Base-by-base conservation (phyloP, 331 rosid genomes). In the Cydonia oblonga region DNA sequence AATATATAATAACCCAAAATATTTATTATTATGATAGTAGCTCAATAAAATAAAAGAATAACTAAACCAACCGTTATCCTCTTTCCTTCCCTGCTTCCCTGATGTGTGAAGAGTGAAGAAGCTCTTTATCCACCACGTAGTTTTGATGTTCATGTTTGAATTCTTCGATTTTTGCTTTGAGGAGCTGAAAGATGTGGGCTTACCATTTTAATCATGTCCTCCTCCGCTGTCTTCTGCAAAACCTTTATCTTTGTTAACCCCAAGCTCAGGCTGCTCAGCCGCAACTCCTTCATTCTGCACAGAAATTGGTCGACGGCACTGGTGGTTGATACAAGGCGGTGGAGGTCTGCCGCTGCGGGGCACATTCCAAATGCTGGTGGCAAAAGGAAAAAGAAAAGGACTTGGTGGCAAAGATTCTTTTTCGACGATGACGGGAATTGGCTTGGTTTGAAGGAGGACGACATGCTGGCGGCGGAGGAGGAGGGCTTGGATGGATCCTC, bases 341-440 rank as follows among this genome's bases (percentile, higher is more conserved):
- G 83, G 69, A 73, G 85, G 54, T 30, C 77, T 18, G 64, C 71
- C 35, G 56, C 71, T 33, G 66, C 71, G 29, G 79, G 79, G 24
- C 73, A 82, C 65, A 70, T 89, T 77, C 80, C 84, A 1, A 79
- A 87, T 72, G 96, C 95, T 20, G 49, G 5, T 49, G 52, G 67
- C 20, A 81, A 79, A 69, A 82, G 83, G 73, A 79, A 74, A 3
- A 84, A 81, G 69, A 83, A 84, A 75, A 80, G 75, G 71, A 86
- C 82, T 66, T 93, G 98, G 98, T 93, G 98, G 98, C 74, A 84
- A 64, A 84, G 70, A 11, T 89, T 93, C 51, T 89, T 93, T 57
- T 82, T 85, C 10, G 89, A 90, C 4, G 98, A 90, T 10, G 93
- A 87, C 8, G 96, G 87, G 53, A 90, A 89, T 73, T 90, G 96